A percentile compares a stretch with the other conserved stretches of the same genome.
phyloP scores from a whole-genome alignment of 208 protist species.

The Leishmania lainsoni region DNA sequence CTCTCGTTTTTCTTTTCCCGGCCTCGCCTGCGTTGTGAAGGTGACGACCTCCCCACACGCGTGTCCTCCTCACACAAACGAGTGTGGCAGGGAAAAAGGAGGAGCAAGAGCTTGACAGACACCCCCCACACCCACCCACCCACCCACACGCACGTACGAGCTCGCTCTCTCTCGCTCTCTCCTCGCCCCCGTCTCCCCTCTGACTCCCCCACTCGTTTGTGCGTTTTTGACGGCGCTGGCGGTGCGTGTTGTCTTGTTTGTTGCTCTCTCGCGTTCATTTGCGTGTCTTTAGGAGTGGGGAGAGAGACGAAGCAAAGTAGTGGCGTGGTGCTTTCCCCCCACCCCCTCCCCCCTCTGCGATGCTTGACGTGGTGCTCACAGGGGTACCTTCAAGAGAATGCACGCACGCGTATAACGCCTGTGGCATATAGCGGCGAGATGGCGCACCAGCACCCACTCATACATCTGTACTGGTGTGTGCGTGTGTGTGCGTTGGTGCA shows the following conservation, averaged over 20 bases:
- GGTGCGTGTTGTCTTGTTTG: too few relatives aligned
- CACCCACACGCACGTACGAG: not conserved
- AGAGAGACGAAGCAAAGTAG: not conserved
- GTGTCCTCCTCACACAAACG: not conserved
- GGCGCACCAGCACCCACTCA: not conserved
- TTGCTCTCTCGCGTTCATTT: not conserved
- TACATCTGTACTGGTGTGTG: not conserved
- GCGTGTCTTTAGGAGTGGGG: not conserved
- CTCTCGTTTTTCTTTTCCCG: not conserved
- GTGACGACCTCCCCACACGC: not conserved
- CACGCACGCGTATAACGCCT: not conserved
- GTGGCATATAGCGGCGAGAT: not conserved
- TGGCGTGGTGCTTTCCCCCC: not conserved
- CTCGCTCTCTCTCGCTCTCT: too few relatives aligned
- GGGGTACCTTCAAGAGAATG: not conserved
- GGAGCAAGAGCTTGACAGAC: not conserved
- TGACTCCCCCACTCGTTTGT: not conserved
- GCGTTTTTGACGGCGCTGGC: not conserved
- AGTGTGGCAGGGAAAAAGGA: not conserved
- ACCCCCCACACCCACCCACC: not conserved
- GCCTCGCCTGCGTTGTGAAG: not conserved
- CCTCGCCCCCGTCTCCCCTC: too few relatives aligned
- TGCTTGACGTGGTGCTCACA: not conserved
- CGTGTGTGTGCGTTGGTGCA: not conserved
- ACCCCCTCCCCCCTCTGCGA: not conserved